Percentiles rank a stretch among this genome's conserved stretches.
Evolutionary conservation across 2,329 filamentous ascomycete genomes (phyloP).

Genomic region (Ophidiomyces ophidiicola): DNA sequence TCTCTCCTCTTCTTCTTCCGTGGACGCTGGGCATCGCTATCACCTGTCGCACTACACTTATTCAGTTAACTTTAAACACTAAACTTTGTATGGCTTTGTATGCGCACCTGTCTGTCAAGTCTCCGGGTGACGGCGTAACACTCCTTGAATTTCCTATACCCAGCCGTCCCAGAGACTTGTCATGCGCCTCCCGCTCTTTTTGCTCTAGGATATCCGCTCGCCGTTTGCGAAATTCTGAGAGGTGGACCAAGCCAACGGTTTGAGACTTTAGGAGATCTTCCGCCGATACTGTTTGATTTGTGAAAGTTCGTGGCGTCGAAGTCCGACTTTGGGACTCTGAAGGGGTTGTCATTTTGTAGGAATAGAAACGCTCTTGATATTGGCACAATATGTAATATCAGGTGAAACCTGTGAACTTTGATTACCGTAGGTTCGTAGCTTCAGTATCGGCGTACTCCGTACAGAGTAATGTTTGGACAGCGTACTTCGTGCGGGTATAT

Average conservation of each 20-base stretch:
- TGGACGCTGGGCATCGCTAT: slow-evolving; percentile 30
- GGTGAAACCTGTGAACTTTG: too few relatives aligned
- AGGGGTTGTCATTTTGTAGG: slow-evolving; percentile 13
- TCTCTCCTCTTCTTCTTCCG: slow-evolving; percentile 50
- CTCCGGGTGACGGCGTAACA: slow-evolving; percentile 37
- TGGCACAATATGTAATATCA: neutral
- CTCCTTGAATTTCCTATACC: slow-evolving; percentile 37
- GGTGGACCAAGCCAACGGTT: slow-evolving; percentile 79
- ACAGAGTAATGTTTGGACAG: too few relatives aligned
- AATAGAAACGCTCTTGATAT: neutral
- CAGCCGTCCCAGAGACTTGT: slow-evolving; percentile 41
- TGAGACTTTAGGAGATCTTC: slow-evolving; percentile 72
- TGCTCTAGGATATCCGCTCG: slow-evolving; percentile 88
- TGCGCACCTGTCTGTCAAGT: slow-evolving; percentile 48
- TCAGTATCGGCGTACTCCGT: too few relatives aligned
- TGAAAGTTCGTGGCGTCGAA: slow-evolving; percentile 48
- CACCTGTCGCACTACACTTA: slow-evolving; percentile 46
- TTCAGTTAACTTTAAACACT: slow-evolving; percentile 37
- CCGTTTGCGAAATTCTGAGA: slow-evolving; percentile 91
- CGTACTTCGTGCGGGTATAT: too few relatives aligned
- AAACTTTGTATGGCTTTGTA: neutral
- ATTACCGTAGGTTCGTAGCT: too few relatives aligned
- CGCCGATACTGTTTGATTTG: slow-evolving; percentile 60
- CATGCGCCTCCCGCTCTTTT: slow-evolving; percentile 69
- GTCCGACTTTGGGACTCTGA: slow-evolving; percentile 30